Percentiles rank a stretch among this genome's conserved stretches.
Conservation (phyloP, 441 rosid species). For the Mallotus repandus region DNA sequence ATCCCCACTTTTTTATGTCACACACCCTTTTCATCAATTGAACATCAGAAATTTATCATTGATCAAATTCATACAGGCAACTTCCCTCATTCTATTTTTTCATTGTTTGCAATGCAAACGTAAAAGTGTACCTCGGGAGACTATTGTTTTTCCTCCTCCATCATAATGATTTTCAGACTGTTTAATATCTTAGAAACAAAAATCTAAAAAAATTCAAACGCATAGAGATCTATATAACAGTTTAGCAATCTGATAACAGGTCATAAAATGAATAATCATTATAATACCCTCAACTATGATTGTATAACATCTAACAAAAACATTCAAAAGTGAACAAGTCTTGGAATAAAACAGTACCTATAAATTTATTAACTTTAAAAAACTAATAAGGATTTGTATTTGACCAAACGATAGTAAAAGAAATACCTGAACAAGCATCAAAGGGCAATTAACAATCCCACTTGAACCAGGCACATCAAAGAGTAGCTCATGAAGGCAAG, state of each 20-base stretch:
- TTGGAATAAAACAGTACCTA: too few species aligned
- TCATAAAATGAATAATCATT: too few species aligned
- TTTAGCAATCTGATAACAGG: too few species aligned
- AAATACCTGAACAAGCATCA: slow-evolving; percentile 51
- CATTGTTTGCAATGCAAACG: neutral
- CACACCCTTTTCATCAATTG: neutral
- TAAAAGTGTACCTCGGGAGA: neutral
- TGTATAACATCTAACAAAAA: too few species aligned
- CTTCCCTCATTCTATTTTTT: too few species aligned
- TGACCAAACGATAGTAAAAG: neutral
- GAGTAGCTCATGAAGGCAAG: slow-evolving; percentile 51
- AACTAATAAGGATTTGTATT: neutral
- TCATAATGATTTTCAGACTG: too few species aligned
- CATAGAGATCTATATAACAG: too few species aligned
- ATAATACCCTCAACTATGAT: too few species aligned
- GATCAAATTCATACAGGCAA: neutral
- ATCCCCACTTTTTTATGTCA: neutral
- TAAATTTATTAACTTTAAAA: too few species aligned
- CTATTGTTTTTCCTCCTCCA: neutral
- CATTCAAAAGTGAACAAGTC: too few species aligned
- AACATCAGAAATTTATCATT: neutral
- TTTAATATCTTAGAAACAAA: too few species aligned
- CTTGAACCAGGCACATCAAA: slow-evolving; percentile 44
- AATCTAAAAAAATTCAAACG: too few species aligned
- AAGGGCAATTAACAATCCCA: slow-evolving; percentile 40